Conservation (phyloP, 169 alveolate genomes). For the Cryptosporidium meleagridis region DNA sequence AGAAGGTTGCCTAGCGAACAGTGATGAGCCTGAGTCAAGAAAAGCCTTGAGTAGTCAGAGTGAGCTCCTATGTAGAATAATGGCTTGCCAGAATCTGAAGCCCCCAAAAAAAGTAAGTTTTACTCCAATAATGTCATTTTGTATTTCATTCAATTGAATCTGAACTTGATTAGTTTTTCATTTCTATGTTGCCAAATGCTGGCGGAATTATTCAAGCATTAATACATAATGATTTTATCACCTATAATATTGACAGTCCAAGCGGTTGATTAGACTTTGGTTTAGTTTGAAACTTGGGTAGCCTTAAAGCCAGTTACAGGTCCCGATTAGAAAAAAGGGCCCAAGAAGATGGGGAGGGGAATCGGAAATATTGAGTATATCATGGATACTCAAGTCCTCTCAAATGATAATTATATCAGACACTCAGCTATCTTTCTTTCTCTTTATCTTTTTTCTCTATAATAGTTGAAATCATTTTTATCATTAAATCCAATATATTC, state of each 20-base stretch:
- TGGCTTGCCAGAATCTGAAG: slow-evolving; percentile 26
- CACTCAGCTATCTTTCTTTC: not conserved
- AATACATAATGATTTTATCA: slow-evolving; percentile 49
- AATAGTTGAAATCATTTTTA: not conserved
- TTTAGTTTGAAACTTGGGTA: not conserved
- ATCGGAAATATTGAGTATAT: not conserved
- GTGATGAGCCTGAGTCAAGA: not conserved
- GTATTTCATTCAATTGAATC: not conserved
- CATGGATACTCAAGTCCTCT: not conserved
- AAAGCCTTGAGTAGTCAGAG: slow-evolving; percentile 32
- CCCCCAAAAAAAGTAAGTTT: slow-evolving; percentile 65
- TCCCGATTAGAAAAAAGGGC: not conserved
- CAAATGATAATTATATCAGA: not conserved
- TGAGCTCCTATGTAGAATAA: slow-evolving; percentile 34
- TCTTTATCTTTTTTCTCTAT: not conserved
- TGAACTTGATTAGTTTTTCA: slow-evolving; percentile 38
- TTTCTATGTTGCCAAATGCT: slow-evolving; percentile 62
- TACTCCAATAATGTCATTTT: not conserved
- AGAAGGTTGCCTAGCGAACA: not conserved
- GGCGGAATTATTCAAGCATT: slow-evolving; percentile 74
- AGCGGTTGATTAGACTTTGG: not conserved
- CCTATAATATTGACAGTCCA: not conserved
- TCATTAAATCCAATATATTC: not conserved
- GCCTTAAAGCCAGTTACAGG: not conserved
- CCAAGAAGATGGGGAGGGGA: not conserved